phyloP scores from a whole-genome alignment of 306 rosid species.

The Trichosanthes truncata region DNA sequence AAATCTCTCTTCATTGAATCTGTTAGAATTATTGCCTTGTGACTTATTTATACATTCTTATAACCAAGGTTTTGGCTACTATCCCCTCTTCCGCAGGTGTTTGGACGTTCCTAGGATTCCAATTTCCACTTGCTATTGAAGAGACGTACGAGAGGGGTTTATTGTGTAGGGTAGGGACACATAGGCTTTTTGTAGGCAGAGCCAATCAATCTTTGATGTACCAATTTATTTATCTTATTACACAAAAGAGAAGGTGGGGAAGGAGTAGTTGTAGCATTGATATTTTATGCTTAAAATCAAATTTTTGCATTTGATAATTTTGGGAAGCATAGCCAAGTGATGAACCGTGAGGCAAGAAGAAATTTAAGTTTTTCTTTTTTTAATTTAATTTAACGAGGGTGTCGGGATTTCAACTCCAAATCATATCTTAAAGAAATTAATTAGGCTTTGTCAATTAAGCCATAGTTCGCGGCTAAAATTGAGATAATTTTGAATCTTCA shows the following conservation, averaged over 20 bases:
- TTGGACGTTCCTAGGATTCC: conserved; percentile 39
- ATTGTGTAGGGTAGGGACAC: background rate
- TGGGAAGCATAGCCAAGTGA: background rate
- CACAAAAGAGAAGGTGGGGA: background rate
- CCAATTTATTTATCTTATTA: background rate
- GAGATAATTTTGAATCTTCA: background rate
- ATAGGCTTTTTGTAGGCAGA: background rate
- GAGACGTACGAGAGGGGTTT: background rate
- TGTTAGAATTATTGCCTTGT: background rate
- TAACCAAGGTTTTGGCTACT: background rate
- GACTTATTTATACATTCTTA: background rate
- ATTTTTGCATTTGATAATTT: background rate
- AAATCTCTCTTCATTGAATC: background rate
- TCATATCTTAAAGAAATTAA: background rate
- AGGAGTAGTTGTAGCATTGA: background rate
- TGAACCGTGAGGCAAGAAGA: too few species aligned
- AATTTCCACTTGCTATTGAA: background rate
- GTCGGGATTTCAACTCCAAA: background rate
- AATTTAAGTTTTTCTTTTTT: background rate
- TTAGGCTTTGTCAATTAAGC: background rate
- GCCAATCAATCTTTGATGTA: background rate
- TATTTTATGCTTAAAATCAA: background rate
- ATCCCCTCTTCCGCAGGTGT: conserved; percentile 40
- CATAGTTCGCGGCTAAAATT: background rate
- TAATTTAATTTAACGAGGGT: background rate